phyloP scores from a whole-genome alignment of 345 rosid genomes.

The Salix purpurea region DNA sequence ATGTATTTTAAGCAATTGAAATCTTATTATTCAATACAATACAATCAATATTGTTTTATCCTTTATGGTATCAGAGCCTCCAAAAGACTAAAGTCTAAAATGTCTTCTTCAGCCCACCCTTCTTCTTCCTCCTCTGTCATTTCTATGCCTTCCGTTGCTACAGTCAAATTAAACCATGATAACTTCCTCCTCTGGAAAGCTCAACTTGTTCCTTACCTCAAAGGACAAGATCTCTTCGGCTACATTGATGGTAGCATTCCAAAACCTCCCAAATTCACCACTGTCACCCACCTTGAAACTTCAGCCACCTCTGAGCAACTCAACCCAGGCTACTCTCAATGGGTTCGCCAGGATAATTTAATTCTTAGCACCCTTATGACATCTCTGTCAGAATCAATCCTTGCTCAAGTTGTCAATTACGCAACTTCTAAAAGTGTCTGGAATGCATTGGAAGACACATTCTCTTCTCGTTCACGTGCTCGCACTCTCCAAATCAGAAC shows the following conservation, averaged over 20 bases:
- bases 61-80: too few relatives aligned
- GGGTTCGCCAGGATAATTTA: background rate
- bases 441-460: too few relatives aligned
- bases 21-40: too few relatives aligned
- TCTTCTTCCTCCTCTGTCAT: fast-evolving
- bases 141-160: background rate
- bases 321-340: background rate
- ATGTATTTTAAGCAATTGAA: too few relatives aligned
- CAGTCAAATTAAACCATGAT: background rate
- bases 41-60: too few relatives aligned
- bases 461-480: too few relatives aligned
- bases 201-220: too few relatives aligned
- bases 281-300: background rate
- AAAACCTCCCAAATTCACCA: background rate
- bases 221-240: background rate
- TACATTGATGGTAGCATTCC: background rate
- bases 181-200: too few relatives aligned
- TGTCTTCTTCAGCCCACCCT: too few relatives aligned
- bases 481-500: too few relatives aligned
- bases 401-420: background rate
- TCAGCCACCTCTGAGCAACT: fast-evolving
- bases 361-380: background rate
- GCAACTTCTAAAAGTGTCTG: too few relatives aligned
- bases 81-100: background rate
- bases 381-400: fast-evolving